These are phyloP conservation scores for Metroxylon sagu DNA, from an alignment of 176 grass and related monocot species.

Conservation along the genomic window DNA sequence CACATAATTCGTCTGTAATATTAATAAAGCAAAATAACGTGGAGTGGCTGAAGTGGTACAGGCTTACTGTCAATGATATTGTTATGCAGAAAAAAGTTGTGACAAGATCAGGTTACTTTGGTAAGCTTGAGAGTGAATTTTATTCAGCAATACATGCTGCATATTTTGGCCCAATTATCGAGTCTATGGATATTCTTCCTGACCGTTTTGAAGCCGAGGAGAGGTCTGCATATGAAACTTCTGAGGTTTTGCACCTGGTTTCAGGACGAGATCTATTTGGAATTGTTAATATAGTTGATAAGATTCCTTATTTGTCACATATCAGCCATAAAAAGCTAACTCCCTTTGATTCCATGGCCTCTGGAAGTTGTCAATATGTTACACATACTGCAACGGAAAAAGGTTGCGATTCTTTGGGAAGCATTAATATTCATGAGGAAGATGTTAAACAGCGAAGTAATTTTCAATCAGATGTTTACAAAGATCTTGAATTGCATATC, in stretches of 20 bases:
- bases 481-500: conserved; percentile 68
- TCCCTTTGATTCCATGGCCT: conserved; percentile 8
- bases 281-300: conserved; percentile 48
- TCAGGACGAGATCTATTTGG: conserved; percentile 91
- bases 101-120: conserved; percentile 60
- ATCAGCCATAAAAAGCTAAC: conserved; percentile 39
- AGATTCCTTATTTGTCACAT: conserved; percentile 32
- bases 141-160: conserved; percentile 70
- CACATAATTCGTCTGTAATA: conserved; percentile 34
- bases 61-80: conserved; percentile 65
- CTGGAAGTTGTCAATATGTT: conserved; percentile 14
- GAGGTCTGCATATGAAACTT: conserved; percentile 61
- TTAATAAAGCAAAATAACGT: conserved; percentile 62
- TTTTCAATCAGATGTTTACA: conserved; percentile 44
- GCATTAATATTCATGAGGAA: conserved; percentile 21
- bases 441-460: neutral
- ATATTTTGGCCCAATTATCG: conserved; percentile 67
- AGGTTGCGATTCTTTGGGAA: conserved; percentile 5
- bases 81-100: conserved; percentile 58
- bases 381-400: conserved; percentile 9
- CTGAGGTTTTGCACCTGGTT: conserved; percentile 89
- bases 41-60: conserved; percentile 95
- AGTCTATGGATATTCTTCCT: conserved; percentile 74
- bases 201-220: conserved; percentile 93
- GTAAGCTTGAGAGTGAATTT: conserved; percentile 79